These are phyloP conservation scores for Sclerospora graminicola DNA, from an alignment of 352 stramenopile genomes.

Conservation along the genomic window DNA sequence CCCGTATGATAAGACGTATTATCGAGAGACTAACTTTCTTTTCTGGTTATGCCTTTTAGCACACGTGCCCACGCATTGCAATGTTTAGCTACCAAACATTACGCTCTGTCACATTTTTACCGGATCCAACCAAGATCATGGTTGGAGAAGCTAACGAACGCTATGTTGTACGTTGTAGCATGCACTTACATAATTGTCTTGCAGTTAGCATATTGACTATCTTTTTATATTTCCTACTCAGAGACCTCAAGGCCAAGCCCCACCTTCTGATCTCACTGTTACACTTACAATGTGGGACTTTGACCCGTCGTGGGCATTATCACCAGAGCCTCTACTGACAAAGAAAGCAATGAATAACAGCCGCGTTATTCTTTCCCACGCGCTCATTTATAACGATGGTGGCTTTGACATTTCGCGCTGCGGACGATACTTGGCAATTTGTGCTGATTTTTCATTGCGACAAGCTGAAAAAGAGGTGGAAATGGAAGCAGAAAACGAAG, in stretches of 20 bases:
- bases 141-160: conserved; percentile 90
- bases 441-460: conserved; percentile 89
- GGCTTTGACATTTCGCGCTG: conserved; percentile 95
- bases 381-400: conserved; percentile 96
- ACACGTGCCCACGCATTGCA: conserved; percentile 70
- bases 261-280: conserved; percentile 86
- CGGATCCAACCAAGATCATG: conserved; percentile 87
- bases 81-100: conserved; percentile 88
- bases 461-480: conserved; percentile 84
- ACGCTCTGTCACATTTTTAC: conserved; percentile 91
- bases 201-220: not conserved
- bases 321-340: conserved; percentile 51
- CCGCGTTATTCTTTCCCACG: conserved; percentile 79
- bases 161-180: conserved; percentile 48
- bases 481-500: conserved; percentile 67
- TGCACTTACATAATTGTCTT: not conserved
- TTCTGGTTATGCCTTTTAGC: conserved; percentile 22
- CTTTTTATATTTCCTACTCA: conserved; percentile 13
- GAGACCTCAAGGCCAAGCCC: conserved; percentile 62
- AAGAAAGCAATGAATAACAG: conserved; percentile 84
- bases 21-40: not conserved
- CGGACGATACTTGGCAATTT: conserved; percentile 91
- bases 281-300: conserved; percentile 94
- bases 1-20: conserved; percentile 6
- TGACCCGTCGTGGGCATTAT: conserved; percentile 71